These are phyloP conservation scores for Purshia tridentata DNA, from an alignment of 306 rosid species.

Conservation along the genomic window DNA sequence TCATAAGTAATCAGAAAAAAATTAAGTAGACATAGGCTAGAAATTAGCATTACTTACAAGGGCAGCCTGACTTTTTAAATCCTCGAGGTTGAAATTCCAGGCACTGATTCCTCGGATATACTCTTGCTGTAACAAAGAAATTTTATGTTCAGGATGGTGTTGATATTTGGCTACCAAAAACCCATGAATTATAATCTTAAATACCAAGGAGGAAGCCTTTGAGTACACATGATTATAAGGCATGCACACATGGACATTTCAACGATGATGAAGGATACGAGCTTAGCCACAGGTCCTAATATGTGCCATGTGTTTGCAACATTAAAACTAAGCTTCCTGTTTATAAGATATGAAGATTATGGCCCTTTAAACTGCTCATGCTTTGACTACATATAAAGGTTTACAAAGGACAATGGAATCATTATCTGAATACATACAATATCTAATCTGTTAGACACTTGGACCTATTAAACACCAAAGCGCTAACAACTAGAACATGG, in stretches of 20 bases:
- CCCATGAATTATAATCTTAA: background rate
- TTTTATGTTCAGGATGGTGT: conserved; percentile 12
- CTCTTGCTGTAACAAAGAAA: conserved; percentile 70
- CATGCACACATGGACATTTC: background rate
- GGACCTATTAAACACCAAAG: background rate
- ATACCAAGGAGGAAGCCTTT: background rate
- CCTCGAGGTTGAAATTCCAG: conserved; percentile 98
- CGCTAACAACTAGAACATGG: background rate
- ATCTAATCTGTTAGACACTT: too few species aligned
- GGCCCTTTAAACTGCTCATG: background rate
- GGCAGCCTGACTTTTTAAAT: conserved; percentile 93
- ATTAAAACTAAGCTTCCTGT: background rate
- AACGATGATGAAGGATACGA: background rate
- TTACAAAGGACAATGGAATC: background rate
- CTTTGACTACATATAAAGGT: background rate
- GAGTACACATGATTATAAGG: background rate
- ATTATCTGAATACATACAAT: too few species aligned
- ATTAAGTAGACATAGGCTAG: conserved; percentile 1
- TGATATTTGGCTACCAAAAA: background rate
- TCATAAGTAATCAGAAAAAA: background rate
- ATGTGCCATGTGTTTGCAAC: background rate
- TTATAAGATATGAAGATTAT: background rate
- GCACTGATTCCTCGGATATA: conserved; percentile 99
- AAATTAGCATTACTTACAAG: conserved; percentile 62
- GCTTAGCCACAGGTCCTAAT: background rate